Conservation (phyloP, 148 eudicot genomes). For the Rheum nobile region DNA sequence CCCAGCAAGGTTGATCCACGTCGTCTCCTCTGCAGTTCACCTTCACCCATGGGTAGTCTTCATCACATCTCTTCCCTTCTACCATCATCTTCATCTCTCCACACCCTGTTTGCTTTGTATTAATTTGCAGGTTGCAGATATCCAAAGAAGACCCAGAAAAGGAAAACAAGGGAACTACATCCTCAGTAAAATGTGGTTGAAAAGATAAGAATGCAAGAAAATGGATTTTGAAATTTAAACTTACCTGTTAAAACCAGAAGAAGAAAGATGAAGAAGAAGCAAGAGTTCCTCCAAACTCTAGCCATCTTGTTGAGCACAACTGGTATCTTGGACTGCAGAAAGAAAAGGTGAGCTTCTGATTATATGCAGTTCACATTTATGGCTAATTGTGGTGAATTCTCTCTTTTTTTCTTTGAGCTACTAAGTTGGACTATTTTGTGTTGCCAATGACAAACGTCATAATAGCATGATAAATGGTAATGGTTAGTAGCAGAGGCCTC, state of each 20-base stretch:
- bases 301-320: background rate
- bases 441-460: background rate
- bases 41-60: constrained; percentile 8
- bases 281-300: background rate
- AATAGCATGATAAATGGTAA: background rate
- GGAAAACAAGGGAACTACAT: background rate
- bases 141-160: background rate
- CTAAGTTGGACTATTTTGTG: background rate
- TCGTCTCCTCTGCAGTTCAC: constrained; percentile 3
- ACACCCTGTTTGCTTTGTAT: background rate
- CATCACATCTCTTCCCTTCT: constrained; percentile 5
- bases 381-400: background rate
- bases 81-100: constrained; percentile 7
- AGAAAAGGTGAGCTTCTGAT: background rate
- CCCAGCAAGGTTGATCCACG: background rate
- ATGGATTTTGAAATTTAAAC: background rate
- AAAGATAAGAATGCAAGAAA: background rate
- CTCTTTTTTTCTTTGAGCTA: background rate
- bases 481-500: background rate
- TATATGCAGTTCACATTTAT: background rate
- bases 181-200: background rate
- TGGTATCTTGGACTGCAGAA: background rate
- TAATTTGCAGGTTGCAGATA: background rate
- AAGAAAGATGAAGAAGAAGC: background rate
- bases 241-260: background rate